These are phyloP conservation scores for Hypoxylon sp. DNA, from an alignment of 2,329 filamentous ascomycete species.

Conservation along the genomic window DNA sequence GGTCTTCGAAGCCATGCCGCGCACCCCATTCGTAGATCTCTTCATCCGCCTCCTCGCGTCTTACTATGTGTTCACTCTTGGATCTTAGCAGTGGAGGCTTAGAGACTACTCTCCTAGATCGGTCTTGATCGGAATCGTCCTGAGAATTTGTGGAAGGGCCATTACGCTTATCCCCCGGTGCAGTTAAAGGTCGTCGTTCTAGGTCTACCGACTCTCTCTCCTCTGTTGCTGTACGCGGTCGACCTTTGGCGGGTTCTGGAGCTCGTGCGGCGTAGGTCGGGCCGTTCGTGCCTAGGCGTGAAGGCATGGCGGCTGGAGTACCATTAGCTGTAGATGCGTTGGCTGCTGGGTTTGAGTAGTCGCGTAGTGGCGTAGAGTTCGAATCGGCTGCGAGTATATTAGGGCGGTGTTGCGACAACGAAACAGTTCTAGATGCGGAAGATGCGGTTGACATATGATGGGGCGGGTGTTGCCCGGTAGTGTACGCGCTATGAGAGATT, in stretches of 20 bases:
- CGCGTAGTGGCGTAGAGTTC: constrained; percentile 31
- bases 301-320: constrained; percentile 45
- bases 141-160: constrained; percentile 48
- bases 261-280: constrained; percentile 35
- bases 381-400: constrained; percentile 23
- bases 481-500: constrained; percentile 47
- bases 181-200: constrained; percentile 62
- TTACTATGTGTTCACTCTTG: constrained; percentile 68
- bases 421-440: constrained; percentile 35
- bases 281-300: constrained; percentile 42
- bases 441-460: constrained; percentile 40
- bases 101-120: constrained; percentile 57
- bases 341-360: constrained; percentile 20
- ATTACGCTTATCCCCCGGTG: constrained; percentile 60
- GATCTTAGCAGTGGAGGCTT: constrained; percentile 70
- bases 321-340: constrained; percentile 29
- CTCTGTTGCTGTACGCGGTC: constrained; percentile 45
- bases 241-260: constrained; percentile 40
- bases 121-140: constrained; percentile 56
- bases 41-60: constrained; percentile 60
- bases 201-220: constrained; percentile 47
- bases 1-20: constrained; percentile 92
- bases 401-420: constrained; percentile 17
- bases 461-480: constrained; percentile 41
- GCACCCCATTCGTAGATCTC: constrained; percentile 69